Evolutionary conservation across 2,329 filamentous ascomycete genomes (phyloP), one percentile per base, ranked within the genome.

Genomic region (Neonectria punicea): DNA sequence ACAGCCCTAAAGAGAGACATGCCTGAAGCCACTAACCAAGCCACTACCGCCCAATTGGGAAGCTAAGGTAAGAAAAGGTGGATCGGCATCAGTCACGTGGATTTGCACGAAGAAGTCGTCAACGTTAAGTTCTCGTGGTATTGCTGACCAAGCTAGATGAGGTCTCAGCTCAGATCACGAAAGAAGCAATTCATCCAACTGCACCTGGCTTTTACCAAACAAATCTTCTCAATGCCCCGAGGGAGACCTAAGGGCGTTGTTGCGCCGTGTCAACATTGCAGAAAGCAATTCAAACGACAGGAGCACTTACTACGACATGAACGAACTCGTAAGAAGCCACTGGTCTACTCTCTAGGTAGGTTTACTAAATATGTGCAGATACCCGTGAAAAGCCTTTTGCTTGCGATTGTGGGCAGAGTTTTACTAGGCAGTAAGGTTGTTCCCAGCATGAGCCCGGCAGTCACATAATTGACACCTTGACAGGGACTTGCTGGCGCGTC

Each of bases 321-420:
- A 28, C 54, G 54, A 28, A 57, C 43, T 3, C 54, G 54, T 57
- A 47, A 47, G 54, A 16, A 4, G n/a, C 22, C 14, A 6, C 11
- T 13, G 1, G 2, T 4, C 9, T 11, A 8, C 3, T 13, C 4
- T 1, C 3, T 6, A 1, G 13, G n/a, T 34, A 14, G 30, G 20
- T 32, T 16, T 18, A 16, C 43, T 18, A 14, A 34, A 34, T 2
- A 14, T 22, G 25, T 5, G 5, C 39, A 57, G 54, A 57, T 18
- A 47, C 41, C 8, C 20, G 32, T 9, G 54, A 57, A 6, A 13
- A 30, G n/a, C 43, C 54, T 4, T 57, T 57, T 44, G 16, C 43
- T n/a, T 57, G 54, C 32, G 43, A 46, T 18, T 57, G 54, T 4
- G 54, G 54, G 1, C 54, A 57, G 14, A 57, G 43, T 8, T 57